Base-by-base conservation (phyloP, 176 grass and related monocot species). In the Oropetium thomaeum region DNA sequence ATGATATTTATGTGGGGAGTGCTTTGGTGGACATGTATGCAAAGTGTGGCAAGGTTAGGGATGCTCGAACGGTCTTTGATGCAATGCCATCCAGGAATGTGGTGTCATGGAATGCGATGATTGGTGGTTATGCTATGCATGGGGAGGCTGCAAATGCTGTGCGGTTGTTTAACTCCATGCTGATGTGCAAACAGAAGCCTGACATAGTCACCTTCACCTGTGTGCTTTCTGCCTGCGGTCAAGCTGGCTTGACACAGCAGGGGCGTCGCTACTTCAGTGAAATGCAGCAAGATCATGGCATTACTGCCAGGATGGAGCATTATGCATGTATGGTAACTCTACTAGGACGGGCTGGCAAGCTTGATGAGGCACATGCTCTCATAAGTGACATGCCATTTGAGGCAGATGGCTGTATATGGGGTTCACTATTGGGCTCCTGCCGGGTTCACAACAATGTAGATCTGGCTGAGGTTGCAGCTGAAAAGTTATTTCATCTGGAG, bases 51-150 rank as follows among this genome's bases (percentile, higher is more conserved):
- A 82, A 77, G 77, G 83, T 94, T 43, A 70, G 28, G 44, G 71
- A 90, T 83, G 92, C 88, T 1, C 81, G 82, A 33, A 45, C 17
- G 3, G 52, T 90, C 27, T 94, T 94, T 62, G 88, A 94, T 47
- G 75, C 65, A 5, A 90, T 93, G 78, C 64, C 48, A 49, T 79
- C 15, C 0, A 79, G 82, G 69, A 93, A 89, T 62, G 78, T 78
- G 25, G 87, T 90, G 4, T 90, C 92, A 23, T 94, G 92, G 92
- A 94, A 94, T 81, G 92, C 88, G 3, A 94, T 90, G 79, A 69
- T 94, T 31, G 79, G 88, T 42, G 92, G 85, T 8, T 94, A 94
- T 59, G 85, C 92, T 59, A 94, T 94, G 88, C 85, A 94, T 19
- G 85, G 92, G 20, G 86, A 90, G 82, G 88, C 75, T 20, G 52